Conservation (phyloP, 768 basidiomycete genomes). For the Pisolithus sp. region DNA sequence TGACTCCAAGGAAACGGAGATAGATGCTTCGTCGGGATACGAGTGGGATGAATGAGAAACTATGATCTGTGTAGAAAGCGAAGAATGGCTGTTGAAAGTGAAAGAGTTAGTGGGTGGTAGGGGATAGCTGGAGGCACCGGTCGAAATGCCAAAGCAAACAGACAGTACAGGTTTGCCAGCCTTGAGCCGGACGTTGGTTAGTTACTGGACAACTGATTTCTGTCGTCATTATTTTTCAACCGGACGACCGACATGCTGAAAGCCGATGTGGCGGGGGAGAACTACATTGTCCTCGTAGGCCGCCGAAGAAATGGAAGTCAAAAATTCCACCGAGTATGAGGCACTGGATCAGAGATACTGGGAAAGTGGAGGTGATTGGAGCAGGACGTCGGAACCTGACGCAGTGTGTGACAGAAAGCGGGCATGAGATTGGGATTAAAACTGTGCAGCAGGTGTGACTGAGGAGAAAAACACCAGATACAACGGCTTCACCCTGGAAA, state of each 20-base stretch:
- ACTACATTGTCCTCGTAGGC: slow-evolving; percentile 31
- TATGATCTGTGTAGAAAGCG: slow-evolving; percentile 19
- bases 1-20: not conserved
- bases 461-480: slow-evolving; percentile 76
- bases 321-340: slow-evolving; percentile 67
- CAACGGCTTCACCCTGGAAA: slow-evolving; percentile 51
- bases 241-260: slow-evolving; percentile 25
- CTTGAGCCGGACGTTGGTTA: slow-evolving; percentile 29
- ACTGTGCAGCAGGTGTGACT: slow-evolving; percentile 34
- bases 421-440: slow-evolving; percentile 4
- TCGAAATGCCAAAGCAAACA: slow-evolving; percentile 8
- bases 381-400: slow-evolving; percentile 64
- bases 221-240: slow-evolving; percentile 19
- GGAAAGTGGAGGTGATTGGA: slow-evolving; percentile 51
- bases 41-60: not conserved
- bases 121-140: slow-evolving; percentile 1
- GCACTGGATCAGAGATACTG: slow-evolving; percentile 61
- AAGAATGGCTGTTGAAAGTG: slow-evolving; percentile 3
- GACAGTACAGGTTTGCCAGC: slow-evolving; percentile 18
- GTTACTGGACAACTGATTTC: slow-evolving; percentile 16
- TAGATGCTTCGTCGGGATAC: not conserved
- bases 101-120: not conserved
- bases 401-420: slow-evolving; percentile 34
- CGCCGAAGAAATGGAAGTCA: slow-evolving; percentile 74
- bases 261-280: slow-evolving; percentile 11